phyloP scores from a whole-genome alignment of 768 basidiomycete genomes.

The Boletus reticuloceps region DNA sequence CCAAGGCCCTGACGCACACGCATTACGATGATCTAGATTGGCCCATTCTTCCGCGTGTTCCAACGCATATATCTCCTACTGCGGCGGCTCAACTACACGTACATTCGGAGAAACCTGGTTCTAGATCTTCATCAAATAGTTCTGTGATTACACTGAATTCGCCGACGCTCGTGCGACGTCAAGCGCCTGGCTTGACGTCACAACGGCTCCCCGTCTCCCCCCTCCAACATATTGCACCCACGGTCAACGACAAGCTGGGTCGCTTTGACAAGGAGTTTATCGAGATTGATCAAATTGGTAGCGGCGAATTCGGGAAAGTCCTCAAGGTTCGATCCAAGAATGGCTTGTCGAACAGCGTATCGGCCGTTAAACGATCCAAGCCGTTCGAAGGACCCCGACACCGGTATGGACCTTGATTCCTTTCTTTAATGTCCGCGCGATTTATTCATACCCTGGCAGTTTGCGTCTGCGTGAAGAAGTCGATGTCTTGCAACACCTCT shows the following conservation, averaged over 20 bases:
- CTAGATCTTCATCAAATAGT: slow-evolving; percentile 55
- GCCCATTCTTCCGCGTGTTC: slow-evolving; percentile 50
- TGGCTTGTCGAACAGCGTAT: slow-evolving; percentile 50
- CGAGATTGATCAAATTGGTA: slow-evolving; percentile 78
- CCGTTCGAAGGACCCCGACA: slow-evolving; percentile 88
- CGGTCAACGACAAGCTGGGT: slow-evolving; percentile 51
- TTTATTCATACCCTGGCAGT: slow-evolving; percentile 37
- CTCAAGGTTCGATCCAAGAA: slow-evolving; percentile 78
- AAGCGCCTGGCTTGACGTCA: slow-evolving; percentile 23
- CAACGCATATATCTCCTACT: slow-evolving; percentile 48
- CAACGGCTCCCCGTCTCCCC: slow-evolving; percentile 23
- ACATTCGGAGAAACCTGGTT: slow-evolving; percentile 48
- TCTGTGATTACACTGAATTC: slow-evolving; percentile 46
- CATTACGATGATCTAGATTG: slow-evolving; percentile 41
- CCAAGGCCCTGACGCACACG: neutral
- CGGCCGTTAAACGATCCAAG: slow-evolving; percentile 94
- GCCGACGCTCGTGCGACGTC: slow-evolving; percentile 41
- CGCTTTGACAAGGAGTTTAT: slow-evolving; percentile 81
- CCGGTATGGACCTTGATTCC: slow-evolving; percentile 52
- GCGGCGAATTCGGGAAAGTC: slow-evolving; percentile 92
- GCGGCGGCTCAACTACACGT: slow-evolving; percentile 37
- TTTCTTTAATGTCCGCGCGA: slow-evolving; percentile 11
- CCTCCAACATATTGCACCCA: slow-evolving; percentile 27
- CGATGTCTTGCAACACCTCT: slow-evolving; percentile 81
- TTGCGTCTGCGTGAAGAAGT: slow-evolving; percentile 92